Conservation (phyloP, 2,329 filamentous ascomycete genomes). For the Hymenoscyphus occultus region DNA sequence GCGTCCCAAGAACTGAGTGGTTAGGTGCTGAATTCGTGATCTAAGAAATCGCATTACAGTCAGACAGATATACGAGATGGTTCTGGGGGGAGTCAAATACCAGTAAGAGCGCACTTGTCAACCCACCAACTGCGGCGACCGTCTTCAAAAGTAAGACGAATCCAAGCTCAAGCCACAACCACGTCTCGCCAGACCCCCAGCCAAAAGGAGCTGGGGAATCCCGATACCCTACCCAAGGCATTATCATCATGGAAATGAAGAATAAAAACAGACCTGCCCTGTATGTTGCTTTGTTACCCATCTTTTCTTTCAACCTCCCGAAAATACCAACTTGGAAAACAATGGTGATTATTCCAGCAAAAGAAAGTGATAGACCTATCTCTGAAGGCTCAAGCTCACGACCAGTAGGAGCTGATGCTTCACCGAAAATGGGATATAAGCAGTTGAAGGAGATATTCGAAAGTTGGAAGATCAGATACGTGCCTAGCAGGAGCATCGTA, state of each 20-base stretch:
- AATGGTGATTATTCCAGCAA: conserved; percentile 82
- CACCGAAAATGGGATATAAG: conserved; percentile 88
- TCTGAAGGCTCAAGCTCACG: conserved; percentile 71
- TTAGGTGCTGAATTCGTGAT: conserved; percentile 93
- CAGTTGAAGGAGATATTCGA: conserved; percentile 95
- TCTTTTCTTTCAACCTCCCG: conserved; percentile 68
- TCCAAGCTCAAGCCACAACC: conserved; percentile 80
- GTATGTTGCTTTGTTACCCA: conserved; percentile 86
- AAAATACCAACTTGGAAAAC: conserved; percentile 87
- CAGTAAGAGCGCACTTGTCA: conserved; percentile 85
- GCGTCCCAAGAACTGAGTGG: conserved; percentile 77
- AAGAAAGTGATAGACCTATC: conserved; percentile 81
- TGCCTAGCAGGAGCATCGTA: conserved; percentile 75
- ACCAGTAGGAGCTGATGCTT: conserved; percentile 71
- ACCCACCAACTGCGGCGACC: conserved; percentile 82
- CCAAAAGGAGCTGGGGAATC: conserved; percentile 55
- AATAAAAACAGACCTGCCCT: conserved; percentile 75
- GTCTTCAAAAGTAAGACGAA: conserved; percentile 82
- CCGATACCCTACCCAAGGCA: conserved; percentile 85
- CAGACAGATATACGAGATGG: not conserved
- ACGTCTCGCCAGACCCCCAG: conserved; percentile 59
- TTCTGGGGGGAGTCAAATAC: conserved; percentile 49
- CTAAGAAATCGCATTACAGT: conserved; percentile 41
- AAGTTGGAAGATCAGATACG: conserved; percentile 90
- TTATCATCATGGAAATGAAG: conserved; percentile 76